Base-by-base conservation (phyloP, 176 grass and related monocot species). In the Themeda triandra region DNA sequence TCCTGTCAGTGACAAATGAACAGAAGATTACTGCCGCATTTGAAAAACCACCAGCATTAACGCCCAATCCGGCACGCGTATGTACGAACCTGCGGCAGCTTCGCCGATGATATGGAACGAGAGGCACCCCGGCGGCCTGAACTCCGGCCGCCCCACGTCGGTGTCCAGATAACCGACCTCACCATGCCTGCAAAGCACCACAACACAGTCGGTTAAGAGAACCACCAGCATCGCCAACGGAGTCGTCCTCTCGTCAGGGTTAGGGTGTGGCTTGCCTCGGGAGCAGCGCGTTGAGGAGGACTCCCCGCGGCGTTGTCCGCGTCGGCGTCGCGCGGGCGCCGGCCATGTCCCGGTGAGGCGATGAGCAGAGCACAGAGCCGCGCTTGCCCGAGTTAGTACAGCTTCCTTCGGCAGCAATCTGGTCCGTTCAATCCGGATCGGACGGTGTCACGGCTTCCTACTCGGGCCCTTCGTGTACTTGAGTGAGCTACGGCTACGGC, bases 91-190 rank as follows among this genome's bases (percentile, higher is more conserved):
- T 88, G 66, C 1, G 62, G 89, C 78, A 45, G 79, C 32, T 85
- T 93, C 83, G 6, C 92, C 87, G 2, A 95, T 30, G 65, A 95
- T 64, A 71, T 93, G 68, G 24, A 98, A 68, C 15, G 96, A 95
- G 46, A 95, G 77, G 83, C 87, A 98, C 2, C 96, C 96, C 1
- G 96, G 93, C 49, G 83, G 87, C 37, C 77, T 79, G 69, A 98
- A 98, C 80, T 98, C 96, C 12, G 93, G 91, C 73, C 95, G 96
- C 9, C 96, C 96, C 3, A 98, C 87, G 31, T 98, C 93, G 4
- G 93, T 98, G 66, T 98, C 96, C 83, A 95, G 65, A 63, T 98
- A 95, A 28, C 82, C 93, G 5, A 95, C 87, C 69, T 62, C 88
- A 37, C 78, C 87, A 11, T 93, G 82, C 69, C 96, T 93, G 54